Base-by-base conservation (phyloP, 225 moss, liverwort and hornwort species). In the Lunularia cruciata region DNA sequence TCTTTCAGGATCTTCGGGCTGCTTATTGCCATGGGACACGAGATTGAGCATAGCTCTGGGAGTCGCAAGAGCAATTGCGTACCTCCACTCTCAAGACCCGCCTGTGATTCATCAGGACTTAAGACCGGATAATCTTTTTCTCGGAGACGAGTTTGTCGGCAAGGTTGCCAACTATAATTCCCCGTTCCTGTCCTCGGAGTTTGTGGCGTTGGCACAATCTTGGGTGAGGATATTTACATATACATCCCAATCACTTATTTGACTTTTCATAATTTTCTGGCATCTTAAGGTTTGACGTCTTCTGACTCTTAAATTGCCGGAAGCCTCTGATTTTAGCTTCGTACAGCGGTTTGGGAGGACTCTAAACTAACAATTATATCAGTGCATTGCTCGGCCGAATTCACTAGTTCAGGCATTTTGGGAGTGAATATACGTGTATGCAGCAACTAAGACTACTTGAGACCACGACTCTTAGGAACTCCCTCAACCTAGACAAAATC, bases 71-170 rank as follows among this genome's bases (percentile, higher is more conserved):
- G 58, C 47, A 11, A 31, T 57, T 47, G 23, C 60, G 23, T 40
- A 71, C 27, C 59, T 58, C 31, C 58, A 42, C 6, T 60, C 33
- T 27, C 71, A 71, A 20, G 25, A 47, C 18, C 71, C 71, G 23
- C 46, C 40, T 3, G 33, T 71, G 11, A 33, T 71, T 32, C 71
- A 71, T 59, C 43, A 47, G 8, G 71, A 71, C 38, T 46, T 71
- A 31, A 71, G 57, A 47, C 58, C 71, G 12, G 34, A 25, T n/a
- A 71, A 71, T 34, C 23, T 63, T 26, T 63, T 63, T 20, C 40
- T 63, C 19, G 63, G 26, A 38, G 26, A 42, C 27, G 43, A 42
- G 3, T 63, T 43, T 12, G 39, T 45, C 37, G n/a, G 27, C 25
- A 63, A 63, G 63, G 43, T 63, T 63, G 63, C 63, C 43, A 63